Conservation (phyloP, 768 basidiomycete species). For the Trametopsis cervina region DNA sequence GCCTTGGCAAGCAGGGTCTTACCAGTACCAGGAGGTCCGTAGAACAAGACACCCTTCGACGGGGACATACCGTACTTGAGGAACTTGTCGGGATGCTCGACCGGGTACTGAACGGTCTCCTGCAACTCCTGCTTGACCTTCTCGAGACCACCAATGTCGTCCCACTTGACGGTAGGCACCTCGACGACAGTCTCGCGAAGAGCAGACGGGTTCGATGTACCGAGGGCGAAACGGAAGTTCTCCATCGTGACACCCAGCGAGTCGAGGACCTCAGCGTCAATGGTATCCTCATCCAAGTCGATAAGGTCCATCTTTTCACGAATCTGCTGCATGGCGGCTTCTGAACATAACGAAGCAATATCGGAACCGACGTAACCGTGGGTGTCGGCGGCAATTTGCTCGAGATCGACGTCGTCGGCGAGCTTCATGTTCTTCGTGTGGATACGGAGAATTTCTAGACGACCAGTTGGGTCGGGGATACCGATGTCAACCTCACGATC, state of each 20-base stretch:
- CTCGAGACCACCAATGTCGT: constrained; percentile 98
- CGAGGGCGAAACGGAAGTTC: constrained; percentile 99
- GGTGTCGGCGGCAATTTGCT: constrained; percentile 99
- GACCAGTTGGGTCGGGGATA: constrained; percentile 98
- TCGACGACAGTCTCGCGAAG: constrained; percentile 99
- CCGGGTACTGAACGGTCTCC: constrained; percentile 99
- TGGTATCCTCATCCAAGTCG: constrained; percentile 94
- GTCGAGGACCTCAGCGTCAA: constrained; percentile 98
- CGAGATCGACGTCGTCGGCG: constrained; percentile 92
- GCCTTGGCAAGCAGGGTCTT: constrained; percentile 98
- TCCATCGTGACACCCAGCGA: constrained; percentile 99
- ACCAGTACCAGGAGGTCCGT: constrained; percentile 99
- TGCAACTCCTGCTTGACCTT: constrained; percentile 99
- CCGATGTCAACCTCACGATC: constrained; percentile 99
- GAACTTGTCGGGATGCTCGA: constrained; percentile 99
- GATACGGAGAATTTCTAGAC: constrained; percentile 96
- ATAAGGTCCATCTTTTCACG: constrained; percentile 99
- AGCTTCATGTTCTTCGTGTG: constrained; percentile 99
- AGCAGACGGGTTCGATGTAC: constrained; percentile 95
- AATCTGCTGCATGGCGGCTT: constrained; percentile 99
- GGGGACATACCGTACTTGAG: constrained; percentile 99
- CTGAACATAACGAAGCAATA: constrained; percentile 94
- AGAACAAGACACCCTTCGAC: constrained; percentile 99
- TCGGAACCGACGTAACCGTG: constrained; percentile 99
- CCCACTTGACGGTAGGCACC: constrained; percentile 97